Evolutionary conservation across 1,139 yeast genomes (phyloP), one percentile per base, ranked within the genome.

Genomic region (Diutina scorzettiae): DNA sequence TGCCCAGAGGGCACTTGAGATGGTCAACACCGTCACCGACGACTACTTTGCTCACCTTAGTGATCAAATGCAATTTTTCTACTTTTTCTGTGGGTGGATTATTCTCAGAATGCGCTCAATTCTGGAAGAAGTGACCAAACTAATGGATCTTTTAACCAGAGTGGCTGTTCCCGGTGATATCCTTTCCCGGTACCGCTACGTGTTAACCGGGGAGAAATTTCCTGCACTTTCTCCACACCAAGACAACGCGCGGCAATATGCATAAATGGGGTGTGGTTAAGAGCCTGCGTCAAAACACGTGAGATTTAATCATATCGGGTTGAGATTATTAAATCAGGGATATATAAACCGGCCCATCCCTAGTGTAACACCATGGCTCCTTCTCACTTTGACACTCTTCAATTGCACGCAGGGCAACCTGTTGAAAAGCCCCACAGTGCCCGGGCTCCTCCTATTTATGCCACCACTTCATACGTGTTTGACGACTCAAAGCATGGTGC

Each of bases 371-470:
- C 9, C 17, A 34, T 34, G 39, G 24, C 39, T 20, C 73, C 81
- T 43, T 72, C 76, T 36, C 86, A 82, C 55, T 87, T 86, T 55
- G 96, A 86, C 58, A 91, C 96, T 40, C 71, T 83, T 50, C 96
- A 89, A 69, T 75, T 91, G 53, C 97, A 91, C 63, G 96, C 96
- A 45, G 98, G 97, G 48, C 89, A 81, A 59, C 66, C 66, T 45
- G 63, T 75, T 53, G 80, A 77, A 55, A 66, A 71, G 50, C 70
- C 89, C 49, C 75, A 73, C 64, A 57, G 63, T 43, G 76, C 96
- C 44, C 76, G 96, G 60, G 96, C 97, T 11, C 89, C 85, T 31
- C 96, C 97, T 46, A 84, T 91, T 57, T 87, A 84, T 59, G 82
- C 91, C 43, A 71, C 87, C n/a, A 69, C 84, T 4, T 89, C 97